Conservation (phyloP, 225 moss, liverwort and hornwort genomes). For the Bryum argenteum region DNA sequence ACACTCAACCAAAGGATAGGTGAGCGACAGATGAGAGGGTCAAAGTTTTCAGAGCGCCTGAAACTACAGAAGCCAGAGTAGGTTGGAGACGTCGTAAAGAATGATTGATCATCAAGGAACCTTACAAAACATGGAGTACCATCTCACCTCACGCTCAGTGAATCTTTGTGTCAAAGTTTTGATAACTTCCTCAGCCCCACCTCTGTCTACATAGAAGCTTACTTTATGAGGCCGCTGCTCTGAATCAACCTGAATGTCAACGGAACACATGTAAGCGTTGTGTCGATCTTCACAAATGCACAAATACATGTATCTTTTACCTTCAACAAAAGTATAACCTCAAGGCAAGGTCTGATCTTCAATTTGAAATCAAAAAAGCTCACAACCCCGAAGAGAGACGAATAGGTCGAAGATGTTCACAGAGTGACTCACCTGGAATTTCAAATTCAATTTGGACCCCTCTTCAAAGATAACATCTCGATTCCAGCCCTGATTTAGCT, state of each 20-base stretch:
- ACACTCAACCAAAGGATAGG: not conserved
- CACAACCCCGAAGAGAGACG: not conserved
- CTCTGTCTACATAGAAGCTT: slow-evolving; percentile 76
- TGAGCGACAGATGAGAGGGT: not conserved
- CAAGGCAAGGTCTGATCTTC: not conserved
- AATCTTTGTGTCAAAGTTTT: slow-evolving; percentile 56
- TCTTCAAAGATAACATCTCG: slow-evolving; percentile 74
- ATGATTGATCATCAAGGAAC: not conserved
- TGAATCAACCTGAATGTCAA: slow-evolving; percentile 64
- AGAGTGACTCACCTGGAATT: slow-evolving; percentile 62
- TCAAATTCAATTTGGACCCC: slow-evolving; percentile 63
- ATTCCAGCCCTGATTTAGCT: slow-evolving; percentile 86
- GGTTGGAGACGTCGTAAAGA: not conserved
- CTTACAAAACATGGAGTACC: not conserved
- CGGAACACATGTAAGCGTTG: slow-evolving; percentile 5
- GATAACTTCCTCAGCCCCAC: slow-evolving; percentile 48
- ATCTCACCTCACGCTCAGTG: slow-evolving; percentile 64
- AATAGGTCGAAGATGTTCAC: not conserved
- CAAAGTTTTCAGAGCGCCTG: not conserved
- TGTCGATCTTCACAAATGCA: not conserved
- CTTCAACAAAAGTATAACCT: not conserved
- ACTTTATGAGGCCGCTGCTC: slow-evolving; percentile 93
- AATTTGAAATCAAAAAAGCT: not conserved
- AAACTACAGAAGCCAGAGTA: not conserved
- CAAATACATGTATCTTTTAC: too few relatives aligned